These are phyloP conservation scores for Populus hybrid DNA, from an alignment of 441 rosid genomes.

Conservation along the genomic window DNA sequence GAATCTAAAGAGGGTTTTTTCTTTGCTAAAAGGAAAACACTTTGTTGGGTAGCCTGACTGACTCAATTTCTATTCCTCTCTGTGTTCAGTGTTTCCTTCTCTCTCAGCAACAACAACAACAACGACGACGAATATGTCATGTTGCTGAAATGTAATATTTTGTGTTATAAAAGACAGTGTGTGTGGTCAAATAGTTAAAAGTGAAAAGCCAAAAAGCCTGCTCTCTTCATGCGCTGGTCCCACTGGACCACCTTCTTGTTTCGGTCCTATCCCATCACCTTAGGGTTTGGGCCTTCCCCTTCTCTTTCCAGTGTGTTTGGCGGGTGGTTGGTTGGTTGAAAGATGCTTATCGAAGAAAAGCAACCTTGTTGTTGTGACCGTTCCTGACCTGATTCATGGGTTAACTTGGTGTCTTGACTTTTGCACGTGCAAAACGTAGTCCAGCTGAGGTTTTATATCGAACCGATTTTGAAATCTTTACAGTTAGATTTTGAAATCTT, in stretches of 20 bases:
- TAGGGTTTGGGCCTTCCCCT: neutral
- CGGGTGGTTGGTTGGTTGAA: neutral
- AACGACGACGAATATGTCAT: neutral
- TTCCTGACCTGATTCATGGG: too few species aligned
- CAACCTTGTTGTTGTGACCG: too few species aligned
- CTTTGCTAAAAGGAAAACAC: conserved; percentile 22
- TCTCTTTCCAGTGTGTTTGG: too few species aligned
- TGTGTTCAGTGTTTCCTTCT: neutral
- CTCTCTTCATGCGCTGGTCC: conserved; percentile 20
- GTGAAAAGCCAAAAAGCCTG: neutral
- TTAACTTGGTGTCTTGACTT: too few species aligned
- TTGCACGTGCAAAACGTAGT: too few species aligned
- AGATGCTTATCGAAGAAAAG: too few species aligned
- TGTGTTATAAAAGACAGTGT: conserved; percentile 6
- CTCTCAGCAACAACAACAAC: neutral
- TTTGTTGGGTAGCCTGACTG: conserved; percentile 11
- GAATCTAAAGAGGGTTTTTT: conserved; percentile 18
- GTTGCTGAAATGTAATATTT: neutral
- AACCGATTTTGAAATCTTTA: too few species aligned
- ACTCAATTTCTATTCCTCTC: conserved; percentile 1
- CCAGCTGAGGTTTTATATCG: too few species aligned
- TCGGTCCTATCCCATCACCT: neutral
- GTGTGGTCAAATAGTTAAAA: conserved; percentile 12
- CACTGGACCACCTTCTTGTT: neutral
- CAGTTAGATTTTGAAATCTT: too few species aligned